phyloP scores from a whole-genome alignment of 2,329 filamentous ascomycete genomes.

The Graphilbum sp. region DNA sequence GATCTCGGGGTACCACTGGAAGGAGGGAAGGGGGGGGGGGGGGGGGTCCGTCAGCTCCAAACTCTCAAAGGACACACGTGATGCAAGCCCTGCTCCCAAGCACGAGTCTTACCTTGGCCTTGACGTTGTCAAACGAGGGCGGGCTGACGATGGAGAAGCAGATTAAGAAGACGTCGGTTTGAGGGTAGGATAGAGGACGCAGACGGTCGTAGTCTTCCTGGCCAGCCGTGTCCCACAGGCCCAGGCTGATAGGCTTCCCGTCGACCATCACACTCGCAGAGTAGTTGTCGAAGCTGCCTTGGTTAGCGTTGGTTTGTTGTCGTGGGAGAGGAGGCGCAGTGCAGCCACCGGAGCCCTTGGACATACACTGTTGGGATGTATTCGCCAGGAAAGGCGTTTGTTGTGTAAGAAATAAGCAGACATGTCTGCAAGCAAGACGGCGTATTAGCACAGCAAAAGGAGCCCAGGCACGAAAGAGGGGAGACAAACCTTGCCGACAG shows the following conservation, averaged over 20 bases:
- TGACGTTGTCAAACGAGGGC: constrained; percentile 96
- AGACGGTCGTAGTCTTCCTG: constrained; percentile 97
- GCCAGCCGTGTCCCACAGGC: constrained; percentile 95
- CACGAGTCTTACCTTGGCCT: constrained; percentile 63
- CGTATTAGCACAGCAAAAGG: neutral
- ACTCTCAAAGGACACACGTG: too few species aligned
- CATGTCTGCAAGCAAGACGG: constrained; percentile 52
- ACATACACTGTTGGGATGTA: constrained; percentile 97
- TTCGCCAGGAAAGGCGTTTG: constrained; percentile 98
- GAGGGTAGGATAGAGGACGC: constrained; percentile 88
- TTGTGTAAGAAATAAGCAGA: constrained; percentile 97
- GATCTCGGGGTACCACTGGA: constrained; percentile 89
- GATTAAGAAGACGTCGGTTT: constrained; percentile 96
- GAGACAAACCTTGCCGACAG: constrained; percentile 77
- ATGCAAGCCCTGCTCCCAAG: too few species aligned
- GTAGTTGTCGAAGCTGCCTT: constrained; percentile 98
- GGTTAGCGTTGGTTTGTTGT: too few species aligned
- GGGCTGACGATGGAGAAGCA: constrained; percentile 98
- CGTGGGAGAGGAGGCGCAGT: too few species aligned
- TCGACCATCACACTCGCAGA: constrained; percentile 98
- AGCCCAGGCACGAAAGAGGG: neutral
- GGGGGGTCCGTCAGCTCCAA: neutral
- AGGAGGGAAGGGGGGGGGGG: neutral
- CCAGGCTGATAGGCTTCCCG: constrained; percentile 91
- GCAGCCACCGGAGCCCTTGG: too few species aligned